phyloP scores from a whole-genome alignment of 1,284 basidiomycete species.

The Amylostereum chailletii region DNA sequence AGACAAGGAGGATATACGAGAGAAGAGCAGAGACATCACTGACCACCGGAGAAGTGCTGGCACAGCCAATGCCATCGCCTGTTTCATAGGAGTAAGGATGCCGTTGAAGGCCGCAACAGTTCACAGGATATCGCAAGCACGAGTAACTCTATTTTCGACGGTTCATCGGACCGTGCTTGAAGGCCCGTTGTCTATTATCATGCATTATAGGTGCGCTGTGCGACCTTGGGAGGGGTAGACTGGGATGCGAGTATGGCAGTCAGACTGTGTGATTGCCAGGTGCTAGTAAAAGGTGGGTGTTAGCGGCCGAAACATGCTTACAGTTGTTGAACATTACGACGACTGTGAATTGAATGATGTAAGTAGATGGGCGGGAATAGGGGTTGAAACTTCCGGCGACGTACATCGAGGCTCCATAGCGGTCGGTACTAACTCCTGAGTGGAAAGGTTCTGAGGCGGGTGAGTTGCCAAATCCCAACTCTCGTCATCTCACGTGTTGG shows the following conservation, averaged over 20 bases:
- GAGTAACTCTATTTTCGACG: conserved; percentile 5
- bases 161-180: conserved; percentile 6
- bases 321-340: conserved; percentile 14
- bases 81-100: no score
- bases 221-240: conserved; percentile 6
- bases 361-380: not conserved
- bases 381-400: not conserved
- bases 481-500: no score
- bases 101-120: no score
- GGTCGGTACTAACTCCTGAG: no score
- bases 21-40: no score
- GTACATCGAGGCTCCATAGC: not conserved
- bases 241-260: not conserved
- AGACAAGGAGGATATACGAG: no score
- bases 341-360: not conserved
- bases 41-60: no score
- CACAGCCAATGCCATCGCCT: no score
- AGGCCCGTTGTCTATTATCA: conserved; percentile 6
- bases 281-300: not conserved
- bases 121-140: no score
- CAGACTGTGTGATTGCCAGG: not conserved
- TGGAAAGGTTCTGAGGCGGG: no score
- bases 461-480: no score
- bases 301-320: conserved; percentile 2
- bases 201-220: conserved; percentile 1